A percentile compares a stretch with the other conserved stretches of the same genome.
These are phyloP conservation scores for Calonectria pauciramosa DNA, from an alignment of 2,329 filamentous ascomycete species.

Conservation along the genomic window DNA sequence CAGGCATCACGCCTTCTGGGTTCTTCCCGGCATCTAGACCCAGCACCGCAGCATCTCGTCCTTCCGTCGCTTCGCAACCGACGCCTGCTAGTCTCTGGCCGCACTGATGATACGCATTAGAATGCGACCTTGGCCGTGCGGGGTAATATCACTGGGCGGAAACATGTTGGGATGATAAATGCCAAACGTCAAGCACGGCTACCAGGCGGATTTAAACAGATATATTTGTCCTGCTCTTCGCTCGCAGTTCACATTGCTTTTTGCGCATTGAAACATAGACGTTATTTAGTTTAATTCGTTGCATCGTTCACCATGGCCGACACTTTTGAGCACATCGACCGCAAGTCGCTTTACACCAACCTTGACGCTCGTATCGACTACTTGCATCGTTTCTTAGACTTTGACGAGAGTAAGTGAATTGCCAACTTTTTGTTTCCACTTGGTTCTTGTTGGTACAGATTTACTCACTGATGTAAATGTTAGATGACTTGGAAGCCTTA, in stretches of 20 bases:
- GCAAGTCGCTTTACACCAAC: conserved; percentile 78
- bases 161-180: background rate
- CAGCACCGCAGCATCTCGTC: background rate
- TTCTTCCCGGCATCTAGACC: background rate
- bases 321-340: conserved; percentile 70
- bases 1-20: background rate
- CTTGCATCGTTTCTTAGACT: conserved; percentile 82
- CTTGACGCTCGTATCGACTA: conserved; percentile 79
- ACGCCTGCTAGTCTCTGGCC: background rate
- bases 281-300: background rate
- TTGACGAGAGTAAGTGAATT: conserved; percentile 72
- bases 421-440: no score
- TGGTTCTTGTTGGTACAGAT: no score
- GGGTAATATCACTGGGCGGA: background rate
- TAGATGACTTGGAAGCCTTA: conserved; percentile 81
- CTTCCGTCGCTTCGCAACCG: conserved; percentile 6
- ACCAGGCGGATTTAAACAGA: background rate
- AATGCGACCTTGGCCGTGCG: background rate
- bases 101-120: background rate
- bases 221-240: background rate
- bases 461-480: conserved; percentile 22
- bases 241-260: background rate
- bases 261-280: background rate
- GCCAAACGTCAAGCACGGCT: background rate
- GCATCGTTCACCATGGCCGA: background rate